phyloP scores from a whole-genome alignment of 1,284 basidiomycete species.

The Schizophyllum commune region DNA sequence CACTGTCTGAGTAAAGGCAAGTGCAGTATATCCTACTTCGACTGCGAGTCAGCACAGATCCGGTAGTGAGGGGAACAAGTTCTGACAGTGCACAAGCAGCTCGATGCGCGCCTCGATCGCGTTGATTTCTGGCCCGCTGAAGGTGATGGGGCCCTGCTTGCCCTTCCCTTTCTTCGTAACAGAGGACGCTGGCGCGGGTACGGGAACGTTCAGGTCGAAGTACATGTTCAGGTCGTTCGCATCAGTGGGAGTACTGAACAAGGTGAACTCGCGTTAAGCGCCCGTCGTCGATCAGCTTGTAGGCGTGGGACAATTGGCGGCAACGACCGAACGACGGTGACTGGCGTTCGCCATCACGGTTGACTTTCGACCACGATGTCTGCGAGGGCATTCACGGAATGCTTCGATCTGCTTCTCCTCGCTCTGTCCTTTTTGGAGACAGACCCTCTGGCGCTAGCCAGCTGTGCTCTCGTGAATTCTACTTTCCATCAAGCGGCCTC shows the following conservation, averaged over 20 bases:
- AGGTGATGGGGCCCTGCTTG: slow-evolving; percentile 31
- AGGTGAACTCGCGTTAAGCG: background rate
- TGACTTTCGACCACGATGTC: background rate
- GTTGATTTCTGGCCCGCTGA: slow-evolving; percentile 33
- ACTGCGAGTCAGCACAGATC: slow-evolving; percentile 6
- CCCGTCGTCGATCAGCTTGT: background rate
- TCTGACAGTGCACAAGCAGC: slow-evolving; percentile 45
- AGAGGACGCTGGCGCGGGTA: slow-evolving; percentile 20
- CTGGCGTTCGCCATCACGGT: background rate
- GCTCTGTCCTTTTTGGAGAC: background rate
- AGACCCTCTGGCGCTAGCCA: background rate
- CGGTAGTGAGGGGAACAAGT: slow-evolving; percentile 7
- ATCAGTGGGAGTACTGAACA: background rate
- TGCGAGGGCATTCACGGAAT: background rate
- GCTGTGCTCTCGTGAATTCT: background rate
- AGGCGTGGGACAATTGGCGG: background rate
- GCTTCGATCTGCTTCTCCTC: background rate
- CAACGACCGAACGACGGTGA: background rate
- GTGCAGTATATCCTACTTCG: slow-evolving; percentile 72
- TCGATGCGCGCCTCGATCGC: slow-evolving; percentile 43
- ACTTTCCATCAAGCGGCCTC: background rate
- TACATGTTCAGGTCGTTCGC: slow-evolving; percentile 32
- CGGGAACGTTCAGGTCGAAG: slow-evolving; percentile 52
- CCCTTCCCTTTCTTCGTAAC: slow-evolving; percentile 42
- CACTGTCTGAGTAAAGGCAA: slow-evolving; percentile 65